Base-by-base conservation (phyloP, 306 rosid genomes). In the Fragaria iinumae region DNA sequence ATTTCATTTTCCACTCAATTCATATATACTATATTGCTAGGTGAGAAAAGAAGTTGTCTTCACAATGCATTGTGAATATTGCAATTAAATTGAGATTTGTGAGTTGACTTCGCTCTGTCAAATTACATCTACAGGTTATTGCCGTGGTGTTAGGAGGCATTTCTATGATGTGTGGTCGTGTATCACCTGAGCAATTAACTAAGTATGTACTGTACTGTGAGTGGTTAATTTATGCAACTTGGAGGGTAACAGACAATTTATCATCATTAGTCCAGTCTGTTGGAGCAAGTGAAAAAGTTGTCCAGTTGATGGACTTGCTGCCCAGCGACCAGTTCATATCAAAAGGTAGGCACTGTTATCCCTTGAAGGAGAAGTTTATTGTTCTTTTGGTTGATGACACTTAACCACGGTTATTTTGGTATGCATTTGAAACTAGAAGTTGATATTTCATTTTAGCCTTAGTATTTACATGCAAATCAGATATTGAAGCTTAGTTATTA, bases 151-250 rank as follows among this genome's bases (percentile, higher is more conserved):
- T 90, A 34, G 96, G 90, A 78, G 94, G 96, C 50, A 77, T 86
- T 76, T 89, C 89, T 23, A 59, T 85, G 72, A 74, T 86, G 69
- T 56, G 80, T 64, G 85, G 91, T 76, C 60, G 57, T 84, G 81
- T 87, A 52, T 85, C 91, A 27, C 69, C 83, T 36, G 98, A 90
- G 86, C 91, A 93, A 84, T 94, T 93, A 73, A 90, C 91, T n/a
- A 89, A 88, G 89, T 93, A 88, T 81, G 89, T 93, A 52, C 77
- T 90, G 66, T 93, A 93, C 89, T 88, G 96, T 70, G 98, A 93
- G 82, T 93, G 96, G 98, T 80, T 93, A 85, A 90, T 90, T 76
- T 93, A 83, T 83, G 93, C 98, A n/a, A 81, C 96, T 69, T 89
- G 96, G 93, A 88, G 96, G 90, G 81, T 89, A 82, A 86, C 89